Percentiles rank a stretch among this genome's conserved stretches.
Conservation (phyloP, 2,329 filamentous ascomycete genomes). For the Whalleya microplaca region DNA sequence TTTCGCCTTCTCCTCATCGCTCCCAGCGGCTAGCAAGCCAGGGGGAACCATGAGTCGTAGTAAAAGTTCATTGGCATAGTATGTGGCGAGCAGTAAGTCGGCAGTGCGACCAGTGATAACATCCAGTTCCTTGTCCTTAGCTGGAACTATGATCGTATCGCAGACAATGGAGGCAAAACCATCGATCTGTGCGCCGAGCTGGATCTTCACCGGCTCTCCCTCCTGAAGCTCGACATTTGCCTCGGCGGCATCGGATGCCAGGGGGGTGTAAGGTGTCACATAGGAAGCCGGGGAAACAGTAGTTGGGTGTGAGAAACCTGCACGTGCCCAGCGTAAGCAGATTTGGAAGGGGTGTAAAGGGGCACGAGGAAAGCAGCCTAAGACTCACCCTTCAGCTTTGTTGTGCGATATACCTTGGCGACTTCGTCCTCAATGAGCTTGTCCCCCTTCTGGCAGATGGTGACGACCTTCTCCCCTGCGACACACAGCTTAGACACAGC, state of each 20-base stretch:
- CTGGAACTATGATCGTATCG: slow-evolving; percentile 79
- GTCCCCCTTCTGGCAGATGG: slow-evolving; percentile 94
- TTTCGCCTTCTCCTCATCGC: slow-evolving; percentile 95
- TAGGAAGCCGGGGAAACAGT: slow-evolving; percentile 93
- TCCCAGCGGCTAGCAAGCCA: slow-evolving; percentile 79
- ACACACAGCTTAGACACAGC: slow-evolving; percentile 75
- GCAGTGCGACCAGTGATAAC: slow-evolving; percentile 76
- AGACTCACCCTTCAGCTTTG: slow-evolving; percentile 89
- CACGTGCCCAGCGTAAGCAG: slow-evolving; percentile 24
- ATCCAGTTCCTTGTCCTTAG: slow-evolving; percentile 63
- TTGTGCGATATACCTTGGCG: slow-evolving; percentile 95
- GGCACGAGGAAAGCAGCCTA: neutral
- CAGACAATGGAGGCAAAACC: slow-evolving; percentile 96
- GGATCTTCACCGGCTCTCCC: slow-evolving; percentile 92
- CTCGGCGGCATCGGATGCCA: slow-evolving; percentile 85
- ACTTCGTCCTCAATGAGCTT: slow-evolving; percentile 93
- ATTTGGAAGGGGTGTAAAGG: slow-evolving; percentile 1
- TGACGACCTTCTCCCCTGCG: slow-evolving; percentile 88
- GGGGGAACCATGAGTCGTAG: slow-evolving; percentile 89
- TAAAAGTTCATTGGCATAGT: slow-evolving; percentile 96
- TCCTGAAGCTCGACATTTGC: slow-evolving; percentile 78
- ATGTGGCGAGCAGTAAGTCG: slow-evolving; percentile 85
- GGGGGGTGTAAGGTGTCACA: slow-evolving; percentile 94
- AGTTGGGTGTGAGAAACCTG: slow-evolving; percentile 89
- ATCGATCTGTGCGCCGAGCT: slow-evolving; percentile 98